These are phyloP conservation scores for Anthracocystis panici-leucophaei DNA, from an alignment of 1,284 basidiomycete genomes.

Conservation along the genomic window DNA sequence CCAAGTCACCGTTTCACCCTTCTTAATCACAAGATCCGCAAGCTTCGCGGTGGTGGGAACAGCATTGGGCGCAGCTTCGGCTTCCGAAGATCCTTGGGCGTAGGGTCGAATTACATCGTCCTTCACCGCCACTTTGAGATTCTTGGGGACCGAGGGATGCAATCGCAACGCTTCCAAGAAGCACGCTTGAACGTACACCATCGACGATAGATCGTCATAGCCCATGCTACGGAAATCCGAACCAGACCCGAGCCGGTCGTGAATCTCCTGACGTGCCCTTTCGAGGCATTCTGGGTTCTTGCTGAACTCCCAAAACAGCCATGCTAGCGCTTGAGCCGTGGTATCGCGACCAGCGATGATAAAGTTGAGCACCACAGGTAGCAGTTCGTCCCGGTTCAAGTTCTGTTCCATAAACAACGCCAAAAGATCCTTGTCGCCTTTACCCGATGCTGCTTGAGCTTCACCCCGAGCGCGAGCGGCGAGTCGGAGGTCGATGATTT, in stretches of 20 bases:
- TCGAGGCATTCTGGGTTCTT: slow-evolving; percentile 39
- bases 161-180: slow-evolving; percentile 58
- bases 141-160: slow-evolving; percentile 64
- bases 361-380: slow-evolving; percentile 61
- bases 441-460: slow-evolving; percentile 35
- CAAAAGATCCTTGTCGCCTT: slow-evolving; percentile 63
- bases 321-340: slow-evolving; percentile 57
- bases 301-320: slow-evolving; percentile 58
- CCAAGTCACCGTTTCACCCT: slow-evolving; percentile 52
- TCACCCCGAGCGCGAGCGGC: slow-evolving; percentile 33
- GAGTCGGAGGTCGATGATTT: slow-evolving; percentile 55
- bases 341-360: slow-evolving; percentile 61
- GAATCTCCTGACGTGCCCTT: slow-evolving; percentile 47
- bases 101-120: slow-evolving; percentile 60
- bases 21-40: slow-evolving; percentile 51
- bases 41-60: slow-evolving; percentile 35
- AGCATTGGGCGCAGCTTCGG: slow-evolving; percentile 41
- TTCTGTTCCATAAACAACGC: slow-evolving; percentile 72
- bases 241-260: slow-evolving; percentile 47
- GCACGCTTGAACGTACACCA: slow-evolving; percentile 57
- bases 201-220: slow-evolving; percentile 53
- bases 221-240: slow-evolving; percentile 31
- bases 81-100: slow-evolving; percentile 31
- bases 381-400: slow-evolving; percentile 61
- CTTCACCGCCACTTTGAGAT: slow-evolving; percentile 47